Conservation (phyloP, 805 yeast species). For the Cyberlindnera veronae region DNA sequence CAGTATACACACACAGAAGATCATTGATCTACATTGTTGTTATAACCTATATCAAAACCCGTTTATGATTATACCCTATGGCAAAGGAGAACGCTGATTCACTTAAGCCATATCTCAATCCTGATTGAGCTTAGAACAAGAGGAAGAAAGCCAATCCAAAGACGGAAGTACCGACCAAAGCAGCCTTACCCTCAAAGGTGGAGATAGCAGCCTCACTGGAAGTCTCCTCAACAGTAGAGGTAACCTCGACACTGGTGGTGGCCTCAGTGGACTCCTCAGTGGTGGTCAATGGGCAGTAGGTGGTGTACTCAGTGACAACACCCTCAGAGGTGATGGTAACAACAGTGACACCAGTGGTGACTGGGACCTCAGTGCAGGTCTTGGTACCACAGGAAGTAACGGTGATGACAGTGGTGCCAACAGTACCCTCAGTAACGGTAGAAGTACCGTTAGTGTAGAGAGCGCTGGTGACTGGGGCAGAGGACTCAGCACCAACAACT, state of each 20-base stretch:
- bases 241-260: conserved; percentile 5
- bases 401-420: conserved; percentile 10
- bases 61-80: no score
- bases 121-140: conserved; percentile 1
- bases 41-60: no score
- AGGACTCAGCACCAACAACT: background rate
- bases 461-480: conserved; percentile 4
- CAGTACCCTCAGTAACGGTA: conserved; percentile 15
- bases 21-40: no score
- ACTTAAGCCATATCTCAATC: no score
- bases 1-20: no score
- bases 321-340: conserved; percentile 23
- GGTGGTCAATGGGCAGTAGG: conserved; percentile 18
- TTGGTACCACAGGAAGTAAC: conserved; percentile 12
- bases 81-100: no score
- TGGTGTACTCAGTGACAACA: conserved; percentile 34
- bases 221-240: background rate
- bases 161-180: conserved; percentile 5
- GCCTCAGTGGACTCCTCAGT: conserved; percentile 1
- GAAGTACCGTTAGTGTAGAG: conserved; percentile 21
- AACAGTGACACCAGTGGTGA: conserved; percentile 18
- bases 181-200: conserved; percentile 18
- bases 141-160: conserved; percentile 1
- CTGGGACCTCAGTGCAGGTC: conserved; percentile 5
- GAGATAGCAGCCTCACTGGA: conserved; percentile 4